phyloP scores from a whole-genome alignment of 306 rosid genomes.

The Rosa chinensis region DNA sequence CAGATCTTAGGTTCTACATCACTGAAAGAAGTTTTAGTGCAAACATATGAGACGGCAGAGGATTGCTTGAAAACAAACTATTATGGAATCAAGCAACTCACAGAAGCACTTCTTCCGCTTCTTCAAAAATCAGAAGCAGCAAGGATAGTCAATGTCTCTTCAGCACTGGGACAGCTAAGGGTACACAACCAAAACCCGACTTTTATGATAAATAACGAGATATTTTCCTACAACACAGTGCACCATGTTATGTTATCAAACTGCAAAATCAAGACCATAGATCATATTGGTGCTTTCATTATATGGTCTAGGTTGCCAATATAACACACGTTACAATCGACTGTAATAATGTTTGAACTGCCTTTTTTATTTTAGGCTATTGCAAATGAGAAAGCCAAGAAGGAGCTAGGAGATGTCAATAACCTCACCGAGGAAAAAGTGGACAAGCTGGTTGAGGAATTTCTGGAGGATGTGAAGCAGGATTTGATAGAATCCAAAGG shows the following conservation, averaged over 20 bases:
- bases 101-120: conserved; percentile 39
- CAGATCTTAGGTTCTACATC: background rate
- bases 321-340: background rate
- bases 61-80: conserved; percentile 43
- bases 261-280: no score
- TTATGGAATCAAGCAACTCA: conserved; percentile 36
- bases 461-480: conserved; percentile 37
- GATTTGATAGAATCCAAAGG: conserved; percentile 40
- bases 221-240: no score
- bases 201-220: no score
- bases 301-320: background rate
- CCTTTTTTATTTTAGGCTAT: background rate
- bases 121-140: conserved; percentile 49
- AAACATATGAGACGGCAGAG: conserved; percentile 30
- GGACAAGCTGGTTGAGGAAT: conserved; percentile 36
- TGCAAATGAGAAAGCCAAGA: background rate
- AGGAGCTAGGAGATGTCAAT: conserved; percentile 28
- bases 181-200: conserved; percentile 15
- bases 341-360: no score
- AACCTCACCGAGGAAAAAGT: conserved; percentile 45
- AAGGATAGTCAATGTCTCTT: conserved; percentile 44
- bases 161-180: conserved; percentile 32
- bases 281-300: background rate
- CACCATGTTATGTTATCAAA: no score
- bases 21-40: background rate